phyloP scores from a whole-genome alignment of 148 eudicot species.

The Arbutus unedo region DNA sequence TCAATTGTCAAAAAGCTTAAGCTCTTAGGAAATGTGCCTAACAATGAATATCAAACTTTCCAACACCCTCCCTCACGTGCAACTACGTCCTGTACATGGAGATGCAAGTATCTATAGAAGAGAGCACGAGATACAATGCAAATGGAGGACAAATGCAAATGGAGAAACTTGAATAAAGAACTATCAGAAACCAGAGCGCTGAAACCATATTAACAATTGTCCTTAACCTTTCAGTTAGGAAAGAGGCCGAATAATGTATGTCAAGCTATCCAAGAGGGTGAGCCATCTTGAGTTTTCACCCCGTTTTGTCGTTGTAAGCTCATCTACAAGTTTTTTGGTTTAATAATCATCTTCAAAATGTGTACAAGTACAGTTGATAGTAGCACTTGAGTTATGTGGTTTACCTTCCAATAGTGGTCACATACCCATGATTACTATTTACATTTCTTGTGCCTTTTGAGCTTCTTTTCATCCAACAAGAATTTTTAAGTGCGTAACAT shows the following conservation, averaged over 20 bases:
- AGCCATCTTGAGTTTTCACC: not conserved
- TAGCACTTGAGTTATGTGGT: not conserved
- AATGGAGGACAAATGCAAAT: too few relatives aligned
- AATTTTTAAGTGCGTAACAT: too few relatives aligned
- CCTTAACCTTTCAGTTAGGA: not conserved
- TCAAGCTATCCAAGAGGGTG: not conserved
- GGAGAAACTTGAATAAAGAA: too few relatives aligned
- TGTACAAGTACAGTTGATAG: not conserved
- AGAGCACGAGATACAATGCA: too few relatives aligned
- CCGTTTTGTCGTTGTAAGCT: not conserved
- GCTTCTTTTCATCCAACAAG: too few relatives aligned
- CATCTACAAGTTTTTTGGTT: not conserved
- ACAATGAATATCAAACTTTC: not conserved
- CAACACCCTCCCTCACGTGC: not conserved
- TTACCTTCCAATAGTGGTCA: not conserved
- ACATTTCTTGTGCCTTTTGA: not conserved
- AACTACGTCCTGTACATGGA: not conserved
- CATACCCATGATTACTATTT: not conserved
- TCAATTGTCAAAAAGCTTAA: not conserved
- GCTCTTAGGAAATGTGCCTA: not conserved
- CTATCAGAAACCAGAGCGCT: not conserved
- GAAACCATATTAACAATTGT: not conserved
- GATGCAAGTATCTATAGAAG: not conserved
- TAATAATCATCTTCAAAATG: not conserved
- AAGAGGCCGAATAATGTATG: not conserved